Conservation (phyloP, 2,329 filamentous ascomycete species). For the Malbranchea zuffiana region DNA sequence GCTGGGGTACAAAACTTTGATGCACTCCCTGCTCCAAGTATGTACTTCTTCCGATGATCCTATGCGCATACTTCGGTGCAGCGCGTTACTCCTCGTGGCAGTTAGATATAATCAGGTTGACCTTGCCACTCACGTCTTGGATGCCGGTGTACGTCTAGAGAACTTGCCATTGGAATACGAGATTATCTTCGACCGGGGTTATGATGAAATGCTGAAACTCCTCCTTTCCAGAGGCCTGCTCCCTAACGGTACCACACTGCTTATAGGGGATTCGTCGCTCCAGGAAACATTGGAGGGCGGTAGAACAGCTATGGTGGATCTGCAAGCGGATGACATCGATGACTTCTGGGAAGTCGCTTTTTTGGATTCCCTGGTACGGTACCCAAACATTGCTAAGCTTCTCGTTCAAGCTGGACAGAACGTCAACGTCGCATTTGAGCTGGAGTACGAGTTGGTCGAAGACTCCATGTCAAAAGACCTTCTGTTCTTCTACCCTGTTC, state of each 20-base stretch:
- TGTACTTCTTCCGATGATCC: slow-evolving; percentile 4
- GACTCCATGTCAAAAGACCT: background rate
- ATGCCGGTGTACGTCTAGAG: background rate
- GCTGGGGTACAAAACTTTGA: background rate
- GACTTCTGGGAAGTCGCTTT: background rate
- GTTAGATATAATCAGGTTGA: background rate
- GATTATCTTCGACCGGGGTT: background rate
- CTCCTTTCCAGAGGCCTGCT: slow-evolving; percentile 5
- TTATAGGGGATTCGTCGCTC: too few species aligned
- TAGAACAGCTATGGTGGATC: background rate
- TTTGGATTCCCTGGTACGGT: background rate
- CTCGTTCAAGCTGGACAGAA: background rate
- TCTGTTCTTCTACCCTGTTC: slow-evolving; percentile 6
- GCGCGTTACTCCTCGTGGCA: background rate
- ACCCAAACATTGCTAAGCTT: background rate
- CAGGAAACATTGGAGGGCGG: background rate
- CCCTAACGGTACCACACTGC: background rate
- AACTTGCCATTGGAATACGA: background rate
- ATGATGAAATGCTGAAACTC: slow-evolving; percentile 4
- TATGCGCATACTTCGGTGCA: slow-evolving; percentile 1
- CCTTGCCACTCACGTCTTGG: slow-evolving; percentile 2
- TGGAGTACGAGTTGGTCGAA: background rate
- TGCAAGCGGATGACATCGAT: background rate
- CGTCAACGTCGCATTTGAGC: background rate
- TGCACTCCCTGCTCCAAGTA: slow-evolving; percentile 1